Conservation (phyloP, 1,284 basidiomycete genomes). For the Meripilus lineatus region DNA sequence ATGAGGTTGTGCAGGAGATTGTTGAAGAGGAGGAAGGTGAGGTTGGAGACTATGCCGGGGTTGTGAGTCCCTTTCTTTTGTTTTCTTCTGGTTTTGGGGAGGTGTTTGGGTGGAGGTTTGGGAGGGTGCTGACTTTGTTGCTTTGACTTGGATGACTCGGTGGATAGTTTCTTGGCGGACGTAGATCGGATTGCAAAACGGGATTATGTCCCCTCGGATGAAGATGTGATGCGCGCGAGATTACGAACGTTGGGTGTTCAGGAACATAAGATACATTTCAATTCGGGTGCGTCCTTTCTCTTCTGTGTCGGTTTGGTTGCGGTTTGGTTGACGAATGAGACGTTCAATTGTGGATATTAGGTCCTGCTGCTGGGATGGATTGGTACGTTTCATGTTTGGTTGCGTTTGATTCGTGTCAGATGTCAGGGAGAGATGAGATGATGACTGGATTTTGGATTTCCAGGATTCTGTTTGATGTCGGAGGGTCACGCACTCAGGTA, state of each 20-base stretch:
- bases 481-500: conserved; percentile 64
- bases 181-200: conserved; percentile 48
- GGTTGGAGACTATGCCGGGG: conserved; percentile 54
- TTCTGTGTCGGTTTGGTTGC: conserved; percentile 4
- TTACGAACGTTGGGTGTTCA: conserved; percentile 69
- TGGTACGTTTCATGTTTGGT: conserved; percentile 22
- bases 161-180: conserved; percentile 60
- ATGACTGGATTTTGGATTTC: conserved; percentile 23
- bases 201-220: conserved; percentile 54
- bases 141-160: background rate
- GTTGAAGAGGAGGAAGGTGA: conserved; percentile 40
- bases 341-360: conserved; percentile 12
- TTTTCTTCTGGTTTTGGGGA: too few species aligned
- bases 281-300: conserved; percentile 47
- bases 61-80: conserved; percentile 44
- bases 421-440: conserved; percentile 46
- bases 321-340: background rate
- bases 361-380: conserved; percentile 31
- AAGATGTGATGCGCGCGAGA: conserved; percentile 65
- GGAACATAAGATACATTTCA: conserved; percentile 64
- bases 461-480: conserved; percentile 60
- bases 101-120: background rate
- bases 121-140: background rate
- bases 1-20: conserved; percentile 47
- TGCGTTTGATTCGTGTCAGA: too few species aligned